Base-by-base conservation (phyloP, 305 asterid species). In the Nicotiana rustica region DNA sequence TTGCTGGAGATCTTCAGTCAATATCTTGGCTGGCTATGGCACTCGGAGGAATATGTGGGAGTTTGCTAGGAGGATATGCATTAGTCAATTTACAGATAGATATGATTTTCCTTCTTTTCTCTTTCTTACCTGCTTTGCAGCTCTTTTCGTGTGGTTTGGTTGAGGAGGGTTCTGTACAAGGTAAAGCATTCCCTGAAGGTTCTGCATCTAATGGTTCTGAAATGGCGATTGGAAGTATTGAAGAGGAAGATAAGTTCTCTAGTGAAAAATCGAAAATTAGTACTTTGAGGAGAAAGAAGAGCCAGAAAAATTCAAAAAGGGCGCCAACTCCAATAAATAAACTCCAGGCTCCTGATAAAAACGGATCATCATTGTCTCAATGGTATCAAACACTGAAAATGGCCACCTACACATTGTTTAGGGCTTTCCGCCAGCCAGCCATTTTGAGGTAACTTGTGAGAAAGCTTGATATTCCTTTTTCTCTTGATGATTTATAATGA, bases 11-110 rank as follows among this genome's bases (percentile, higher is more conserved):
- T 88, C 98, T 95, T 85, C 99, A 94, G 90, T 95, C 99, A 9
- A 66, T 95, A 41, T 95, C 97, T 65, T 92, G 97, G 97, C 88
- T 95, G 94, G 86, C 97, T 82, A 93, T 95, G 97, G 98, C 97
- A 84, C 77, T 91, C 19, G 99, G 99, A 89, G 99, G 99, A 85
- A 93, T 95, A 82, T 91, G 88, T 82, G 99, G 99, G 84, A 95
- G 97, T 88, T 88, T 95, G 86, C 81, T 94, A 5, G 99, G 99
- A 85, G 99, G 99, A 82, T 92, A 88, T 88, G 94, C 99, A 73
- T 87, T 95, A 68, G 65, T 71, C 83, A 88, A 91, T 84, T 61
- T 91, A 78, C 88, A 33, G 82, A 91, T 90, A 76, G 93, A 93
- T 82, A 84, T 79, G 84, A 92, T 94, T 71, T 94, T 94, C 87